phyloP scores from a whole-genome alignment of 2,329 filamentous ascomycete species.

The Venturia effusa region DNA sequence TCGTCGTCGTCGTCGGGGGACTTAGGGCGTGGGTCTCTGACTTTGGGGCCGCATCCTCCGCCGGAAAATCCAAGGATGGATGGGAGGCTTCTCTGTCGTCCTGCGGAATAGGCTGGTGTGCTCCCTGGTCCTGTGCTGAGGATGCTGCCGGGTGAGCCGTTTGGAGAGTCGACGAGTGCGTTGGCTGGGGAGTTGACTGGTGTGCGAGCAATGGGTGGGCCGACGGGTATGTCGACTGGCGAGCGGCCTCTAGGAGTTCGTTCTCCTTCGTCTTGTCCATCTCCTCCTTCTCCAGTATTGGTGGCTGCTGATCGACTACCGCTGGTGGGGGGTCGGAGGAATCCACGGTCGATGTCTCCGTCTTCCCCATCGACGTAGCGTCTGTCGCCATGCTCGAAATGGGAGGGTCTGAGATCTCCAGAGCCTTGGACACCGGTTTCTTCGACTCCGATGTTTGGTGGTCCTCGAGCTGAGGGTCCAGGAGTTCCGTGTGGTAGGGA shows the following conservation, averaged over 20 bases:
- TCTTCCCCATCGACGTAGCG: neutral
- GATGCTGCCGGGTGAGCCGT: neutral
- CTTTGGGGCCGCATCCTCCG: neutral
- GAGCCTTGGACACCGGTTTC: neutral
- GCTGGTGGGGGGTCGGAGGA: neutral
- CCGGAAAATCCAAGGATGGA: neutral
- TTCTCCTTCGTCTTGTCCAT: slow-evolving; percentile 1
- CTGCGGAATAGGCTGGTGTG: neutral
- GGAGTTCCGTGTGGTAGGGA: neutral
- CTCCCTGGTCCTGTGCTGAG: neutral
- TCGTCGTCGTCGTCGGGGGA: neutral
- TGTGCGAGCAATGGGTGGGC: neutral
- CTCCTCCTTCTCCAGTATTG: neutral
- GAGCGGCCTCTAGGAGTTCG: neutral
- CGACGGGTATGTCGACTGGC: neutral
- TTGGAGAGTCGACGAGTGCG: neutral
- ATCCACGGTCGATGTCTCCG: neutral
- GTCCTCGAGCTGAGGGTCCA: neutral
- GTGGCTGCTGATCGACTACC: too few species aligned
- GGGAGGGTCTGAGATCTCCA: neutral
- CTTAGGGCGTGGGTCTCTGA: neutral
- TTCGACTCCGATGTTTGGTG: neutral
- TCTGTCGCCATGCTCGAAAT: neutral
- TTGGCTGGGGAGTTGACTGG: neutral
- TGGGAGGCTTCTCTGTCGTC: neutral